These are phyloP conservation scores for Blastomyces emzantsi DNA, from an alignment of 2,329 filamentous ascomycete genomes.

Conservation along the genomic window DNA sequence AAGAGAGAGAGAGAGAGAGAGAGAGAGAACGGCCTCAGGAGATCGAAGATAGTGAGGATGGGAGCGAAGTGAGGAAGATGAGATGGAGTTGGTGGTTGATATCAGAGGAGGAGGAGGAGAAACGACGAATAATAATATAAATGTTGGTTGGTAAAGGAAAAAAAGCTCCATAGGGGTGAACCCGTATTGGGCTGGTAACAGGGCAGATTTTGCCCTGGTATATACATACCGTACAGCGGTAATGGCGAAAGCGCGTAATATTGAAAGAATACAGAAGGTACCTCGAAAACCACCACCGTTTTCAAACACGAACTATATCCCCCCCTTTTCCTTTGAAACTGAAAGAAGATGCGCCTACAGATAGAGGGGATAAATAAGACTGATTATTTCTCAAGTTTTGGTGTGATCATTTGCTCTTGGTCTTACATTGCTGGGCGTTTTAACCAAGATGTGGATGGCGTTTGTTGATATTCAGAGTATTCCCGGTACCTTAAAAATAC, in stretches of 20 bases:
- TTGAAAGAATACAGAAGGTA: not conserved
- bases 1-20: not conserved
- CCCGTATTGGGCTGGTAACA: not conserved
- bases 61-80: conserved; percentile 5
- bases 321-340: not conserved
- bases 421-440: not conserved
- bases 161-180: not conserved
- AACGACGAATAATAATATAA: conserved; percentile 10
- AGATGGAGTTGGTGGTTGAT: conserved; percentile 13
- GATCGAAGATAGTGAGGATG: not conserved
- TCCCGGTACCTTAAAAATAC: not conserved
- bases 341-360: not conserved
- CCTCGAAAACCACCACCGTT: not conserved
- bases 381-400: not conserved
- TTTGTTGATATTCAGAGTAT: not conserved
- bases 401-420: not conserved
- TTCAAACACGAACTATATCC: not conserved
- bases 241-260: not conserved
- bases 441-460: not conserved
- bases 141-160: conserved; percentile 10
- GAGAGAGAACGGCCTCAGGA: not conserved
- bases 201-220: not conserved
- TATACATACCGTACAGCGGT: not conserved
- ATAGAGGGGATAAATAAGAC: not conserved
- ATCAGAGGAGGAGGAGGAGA: conserved; percentile 10